Conservation (phyloP, 2,329 filamentous ascomycete genomes). For the Calonectria ilicicola region DNA sequence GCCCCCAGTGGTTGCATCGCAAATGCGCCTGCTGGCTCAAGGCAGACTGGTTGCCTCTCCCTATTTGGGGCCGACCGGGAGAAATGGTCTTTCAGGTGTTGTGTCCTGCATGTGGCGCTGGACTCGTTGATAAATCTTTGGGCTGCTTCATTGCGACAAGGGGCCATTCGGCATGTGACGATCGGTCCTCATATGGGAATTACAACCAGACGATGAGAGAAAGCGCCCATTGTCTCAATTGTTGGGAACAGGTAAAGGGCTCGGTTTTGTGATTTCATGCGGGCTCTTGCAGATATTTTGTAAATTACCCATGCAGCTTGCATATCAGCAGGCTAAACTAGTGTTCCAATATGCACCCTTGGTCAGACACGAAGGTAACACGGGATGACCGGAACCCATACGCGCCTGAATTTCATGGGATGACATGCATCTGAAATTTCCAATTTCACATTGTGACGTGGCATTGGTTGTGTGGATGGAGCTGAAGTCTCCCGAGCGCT, state of each 20-base stretch:
- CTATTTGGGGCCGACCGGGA: neutral
- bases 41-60: neutral
- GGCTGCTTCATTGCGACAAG: no score
- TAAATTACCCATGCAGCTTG: neutral
- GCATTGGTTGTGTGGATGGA: neutral
- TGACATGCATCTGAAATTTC: neutral
- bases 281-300: neutral
- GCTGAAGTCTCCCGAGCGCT: no score
- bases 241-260: neutral
- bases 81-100: neutral
- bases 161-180: neutral
- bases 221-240: no score
- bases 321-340: neutral
- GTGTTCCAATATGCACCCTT: neutral
- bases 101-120: neutral
- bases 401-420: neutral
- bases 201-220: neutral
- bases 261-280: neutral
- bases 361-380: neutral
- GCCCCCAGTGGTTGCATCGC: neutral
- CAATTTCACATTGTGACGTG: neutral
- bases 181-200: neutral
- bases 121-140: neutral
- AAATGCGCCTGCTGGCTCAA: neutral
- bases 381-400: neutral